Conservation (phyloP, 441 rosid species). For the Syzygium syzygioides region DNA sequence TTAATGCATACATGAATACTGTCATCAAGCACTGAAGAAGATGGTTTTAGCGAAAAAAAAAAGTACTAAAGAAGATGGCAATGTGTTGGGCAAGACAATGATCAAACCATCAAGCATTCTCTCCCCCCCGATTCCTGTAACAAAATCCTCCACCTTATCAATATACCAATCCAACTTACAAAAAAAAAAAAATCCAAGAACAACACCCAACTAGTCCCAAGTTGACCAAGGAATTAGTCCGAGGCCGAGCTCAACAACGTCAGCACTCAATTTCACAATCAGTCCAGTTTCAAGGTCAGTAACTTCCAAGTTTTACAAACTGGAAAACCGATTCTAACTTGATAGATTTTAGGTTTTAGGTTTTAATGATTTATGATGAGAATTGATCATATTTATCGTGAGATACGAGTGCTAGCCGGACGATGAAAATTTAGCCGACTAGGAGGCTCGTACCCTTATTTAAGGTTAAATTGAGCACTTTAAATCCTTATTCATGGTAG, state of each 20-base stretch:
- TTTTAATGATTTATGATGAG: not conserved
- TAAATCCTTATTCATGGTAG: too few species aligned
- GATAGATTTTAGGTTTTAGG: not conserved
- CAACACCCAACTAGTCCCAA: not conserved
- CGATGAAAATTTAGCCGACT: not conserved
- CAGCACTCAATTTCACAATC: not conserved
- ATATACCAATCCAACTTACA: not conserved
- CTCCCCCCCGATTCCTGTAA: conserved; percentile 75
- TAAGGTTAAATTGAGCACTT: too few species aligned
- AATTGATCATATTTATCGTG: not conserved
- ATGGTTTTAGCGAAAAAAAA: too few species aligned
- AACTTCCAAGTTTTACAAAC: not conserved
- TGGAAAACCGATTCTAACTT: fast-evolving
- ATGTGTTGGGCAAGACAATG: conserved; percentile 72
- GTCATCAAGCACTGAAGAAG: conserved; percentile 87
- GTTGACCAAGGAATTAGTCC: fast-evolving
- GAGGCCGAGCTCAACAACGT: not conserved
- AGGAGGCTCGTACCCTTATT: not conserved
- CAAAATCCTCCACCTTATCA: not conserved
- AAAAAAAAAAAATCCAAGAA: not conserved
- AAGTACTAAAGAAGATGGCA: conserved; percentile 58
- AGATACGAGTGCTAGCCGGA: fast-evolving
- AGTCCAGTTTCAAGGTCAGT: fast-evolving
- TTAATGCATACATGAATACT: conserved; percentile 58
- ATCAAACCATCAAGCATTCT: conserved; percentile 81